These are phyloP conservation scores for Epichloe typhina DNA, from an alignment of 2,329 filamentous ascomycete species.

Conservation along the genomic window DNA sequence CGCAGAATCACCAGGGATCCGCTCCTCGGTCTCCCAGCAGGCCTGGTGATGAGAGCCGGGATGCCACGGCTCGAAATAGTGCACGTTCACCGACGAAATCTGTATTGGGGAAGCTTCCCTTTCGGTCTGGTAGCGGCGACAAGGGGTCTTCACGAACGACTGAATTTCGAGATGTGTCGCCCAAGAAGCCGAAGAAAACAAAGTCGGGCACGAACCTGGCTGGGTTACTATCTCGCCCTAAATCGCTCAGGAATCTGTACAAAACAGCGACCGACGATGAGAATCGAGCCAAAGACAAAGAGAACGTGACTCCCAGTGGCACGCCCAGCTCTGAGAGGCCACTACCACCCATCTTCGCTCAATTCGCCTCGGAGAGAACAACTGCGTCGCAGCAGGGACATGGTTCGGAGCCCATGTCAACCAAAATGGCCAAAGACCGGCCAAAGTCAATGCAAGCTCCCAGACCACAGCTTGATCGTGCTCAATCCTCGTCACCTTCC, in stretches of 20 bases:
- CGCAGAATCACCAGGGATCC: slow-evolving; percentile 38
- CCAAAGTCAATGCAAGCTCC: slow-evolving; percentile 37
- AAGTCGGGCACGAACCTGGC: slow-evolving; percentile 79
- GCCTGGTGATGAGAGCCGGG: slow-evolving; percentile 18
- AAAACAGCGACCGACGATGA: slow-evolving; percentile 39
- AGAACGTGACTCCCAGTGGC: slow-evolving; percentile 55
- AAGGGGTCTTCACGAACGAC: slow-evolving; percentile 22
- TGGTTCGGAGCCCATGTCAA: slow-evolving; percentile 1
- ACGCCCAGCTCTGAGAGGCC: slow-evolving; percentile 19
- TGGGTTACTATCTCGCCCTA: slow-evolving; percentile 59
- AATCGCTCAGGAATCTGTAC: slow-evolving; percentile 56
- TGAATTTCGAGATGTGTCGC: slow-evolving; percentile 33
- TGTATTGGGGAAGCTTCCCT: slow-evolving; percentile 24
- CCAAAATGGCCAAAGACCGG: slow-evolving; percentile 24
- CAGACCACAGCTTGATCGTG: slow-evolving; percentile 11
- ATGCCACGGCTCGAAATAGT: slow-evolving; percentile 10
- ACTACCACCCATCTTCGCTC: slow-evolving; percentile 67
- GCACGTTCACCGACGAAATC: slow-evolving; percentile 11
- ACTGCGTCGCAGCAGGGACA: slow-evolving; percentile 1
- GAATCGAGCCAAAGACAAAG: slow-evolving; percentile 55
- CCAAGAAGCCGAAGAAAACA: slow-evolving; percentile 57
- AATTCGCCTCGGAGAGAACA: slow-evolving; percentile 38
- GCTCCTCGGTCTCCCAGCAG: slow-evolving; percentile 27
- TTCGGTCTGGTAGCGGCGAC: slow-evolving; percentile 26
- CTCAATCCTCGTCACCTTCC: slow-evolving; percentile 11